Evolutionary conservation across 306 rosid species (phyloP), one percentile per base, ranked within the genome.

Genomic region (Begonia fuchsioides): DNA sequence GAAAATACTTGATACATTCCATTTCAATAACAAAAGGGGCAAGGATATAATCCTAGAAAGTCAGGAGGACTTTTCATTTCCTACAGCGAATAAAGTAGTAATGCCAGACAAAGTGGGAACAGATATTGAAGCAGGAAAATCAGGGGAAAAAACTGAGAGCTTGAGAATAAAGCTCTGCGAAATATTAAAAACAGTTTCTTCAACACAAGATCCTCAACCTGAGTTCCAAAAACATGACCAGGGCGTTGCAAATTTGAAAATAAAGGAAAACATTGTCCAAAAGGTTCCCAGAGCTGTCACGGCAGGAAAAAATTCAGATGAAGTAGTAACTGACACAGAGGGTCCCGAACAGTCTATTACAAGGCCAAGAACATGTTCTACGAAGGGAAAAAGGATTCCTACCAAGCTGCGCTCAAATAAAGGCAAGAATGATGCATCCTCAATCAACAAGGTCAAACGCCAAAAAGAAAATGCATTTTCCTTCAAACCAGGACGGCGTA

Each of bases 271-370:
- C 49, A 39, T 71, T 68, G 69, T 57, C 52, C 72, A 60, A 55
- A 59, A 61, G 59, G 78, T 55, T 59, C 65, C 53, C 43, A 50
- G 47, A 46, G 67, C 58, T 49, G 70, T 62, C 56, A 68, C 64
- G 62, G 39, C 55, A 38, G 74, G 60, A 55, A 87, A 81, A 49
- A 77, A 68, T 61, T 90, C 98, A 0, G 95, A 90, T 65, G 65
- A 87, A 13, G 85, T 85, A 61, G 98, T 85, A 77, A 75, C 87
- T 39, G 95, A 81, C 67, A 85, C 95, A 49, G 92, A 90, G 76
- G 66, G 68, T 72, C 65, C 75, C 19, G 71, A 60, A 53, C 67
- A 58, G 39, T 18, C 67, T 57, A 39, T n/a, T 38, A 63, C 52
- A 70, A 77, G 85, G 51, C 95, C 98, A 44, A 68, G 69, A 58